Percentiles rank a stretch among this genome's conserved stretches.
These are phyloP conservation scores for Citrus glauca DNA, from an alignment of 345 rosid genomes.

Conservation along the genomic window DNA sequence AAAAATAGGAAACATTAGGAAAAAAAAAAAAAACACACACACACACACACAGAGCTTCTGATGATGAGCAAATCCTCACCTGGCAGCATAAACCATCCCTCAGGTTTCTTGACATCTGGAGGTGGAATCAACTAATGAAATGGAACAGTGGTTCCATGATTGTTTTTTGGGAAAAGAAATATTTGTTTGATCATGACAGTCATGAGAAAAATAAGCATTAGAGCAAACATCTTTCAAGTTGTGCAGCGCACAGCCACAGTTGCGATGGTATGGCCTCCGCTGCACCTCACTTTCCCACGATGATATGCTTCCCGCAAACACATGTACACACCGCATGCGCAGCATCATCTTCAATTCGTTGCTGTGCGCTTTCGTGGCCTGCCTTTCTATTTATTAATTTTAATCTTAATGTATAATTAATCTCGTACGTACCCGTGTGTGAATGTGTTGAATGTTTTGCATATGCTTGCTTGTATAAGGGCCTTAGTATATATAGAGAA, in stretches of 20 bases:
- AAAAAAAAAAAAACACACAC: too few relatives aligned
- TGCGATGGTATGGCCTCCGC: constrained; percentile 28
- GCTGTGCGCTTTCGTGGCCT: too few relatives aligned
- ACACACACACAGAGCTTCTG: too few relatives aligned
- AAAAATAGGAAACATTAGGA: too few relatives aligned
- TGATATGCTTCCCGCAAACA: constrained; percentile 18
- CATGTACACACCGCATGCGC: background rate
- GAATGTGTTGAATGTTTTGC: background rate
- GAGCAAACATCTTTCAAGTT: constrained; percentile 5
- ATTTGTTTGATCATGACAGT: background rate
- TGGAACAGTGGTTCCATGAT: background rate
- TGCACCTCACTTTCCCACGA: constrained; percentile 13
- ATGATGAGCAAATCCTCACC: too few relatives aligned
- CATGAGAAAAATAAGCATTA: background rate
- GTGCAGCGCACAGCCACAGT: constrained; percentile 31
- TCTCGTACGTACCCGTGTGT: too few relatives aligned
- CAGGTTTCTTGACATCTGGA: too few relatives aligned
- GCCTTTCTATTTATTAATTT: too few relatives aligned
- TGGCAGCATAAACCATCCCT: too few relatives aligned
- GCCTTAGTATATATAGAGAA: too few relatives aligned
- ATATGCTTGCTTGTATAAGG: too few relatives aligned
- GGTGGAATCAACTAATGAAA: constrained; percentile 6
- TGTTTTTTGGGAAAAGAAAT: constrained; percentile 11
- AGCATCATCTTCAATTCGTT: constrained; percentile 6
- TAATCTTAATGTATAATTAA: too few relatives aligned